These are phyloP conservation scores for Aureobasidium sp. DNA, from an alignment of 2,329 filamentous ascomycete genomes.

Conservation along the genomic window DNA sequence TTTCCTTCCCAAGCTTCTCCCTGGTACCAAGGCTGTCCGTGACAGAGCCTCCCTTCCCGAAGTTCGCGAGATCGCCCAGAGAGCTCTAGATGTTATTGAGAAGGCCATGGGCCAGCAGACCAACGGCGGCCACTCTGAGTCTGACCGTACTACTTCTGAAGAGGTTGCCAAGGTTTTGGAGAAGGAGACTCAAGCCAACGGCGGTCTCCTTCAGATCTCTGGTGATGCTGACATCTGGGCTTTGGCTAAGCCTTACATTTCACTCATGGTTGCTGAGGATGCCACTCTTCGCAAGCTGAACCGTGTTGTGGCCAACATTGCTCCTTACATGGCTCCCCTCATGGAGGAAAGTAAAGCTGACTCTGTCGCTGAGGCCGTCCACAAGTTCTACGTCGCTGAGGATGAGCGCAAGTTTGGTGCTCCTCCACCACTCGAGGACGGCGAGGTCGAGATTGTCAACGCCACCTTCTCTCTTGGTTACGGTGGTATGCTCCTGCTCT, in stretches of 20 bases:
- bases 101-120: slow-evolving; percentile 75
- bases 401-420: slow-evolving; percentile 82
- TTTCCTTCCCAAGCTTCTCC: slow-evolving; percentile 89
- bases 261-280: slow-evolving; percentile 79
- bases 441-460: slow-evolving; percentile 94
- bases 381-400: slow-evolving; percentile 72
- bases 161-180: slow-evolving; percentile 72
- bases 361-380: slow-evolving; percentile 64
- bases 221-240: slow-evolving; percentile 59
- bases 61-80: slow-evolving; percentile 80
- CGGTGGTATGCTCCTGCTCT: slow-evolving; percentile 92
- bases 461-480: slow-evolving; percentile 96
- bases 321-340: slow-evolving; percentile 68
- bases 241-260: slow-evolving; percentile 64
- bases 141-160: slow-evolving; percentile 61
- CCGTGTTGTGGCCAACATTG: slow-evolving; percentile 62
- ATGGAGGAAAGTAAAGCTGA: slow-evolving; percentile 57
- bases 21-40: slow-evolving; percentile 83
- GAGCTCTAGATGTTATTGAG: slow-evolving; percentile 79
- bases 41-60: slow-evolving; percentile 88
- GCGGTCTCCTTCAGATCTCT: slow-evolving; percentile 54
- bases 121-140: slow-evolving; percentile 44
- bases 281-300: slow-evolving; percentile 73
- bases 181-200: slow-evolving; percentile 64
- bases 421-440: slow-evolving; percentile 79